Evolutionary conservation across 1,139 yeast species (phyloP), one percentile per base, ranked within the genome.

Genomic region (Nakaseomyces uthaithaninus): DNA sequence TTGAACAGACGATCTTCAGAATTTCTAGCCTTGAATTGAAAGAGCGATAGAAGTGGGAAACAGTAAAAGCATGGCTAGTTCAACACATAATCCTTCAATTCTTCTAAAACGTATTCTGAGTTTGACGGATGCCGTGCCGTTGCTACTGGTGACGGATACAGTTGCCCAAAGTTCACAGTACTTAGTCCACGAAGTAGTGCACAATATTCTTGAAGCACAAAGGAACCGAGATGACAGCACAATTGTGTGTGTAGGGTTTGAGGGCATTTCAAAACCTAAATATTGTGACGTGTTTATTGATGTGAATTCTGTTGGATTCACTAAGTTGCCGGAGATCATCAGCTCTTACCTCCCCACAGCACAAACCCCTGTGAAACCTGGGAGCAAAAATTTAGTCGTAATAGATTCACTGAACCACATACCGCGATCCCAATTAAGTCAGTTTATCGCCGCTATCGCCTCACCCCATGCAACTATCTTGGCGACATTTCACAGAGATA

Each of bases 381-480:
- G 30, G 9, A 49, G 42, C 18, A 48, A 48, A 42, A 41, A 38
- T 15, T 15, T 59, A 16, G 45, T 57, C 2, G 56, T 86, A 2
- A 65, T 86, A 4, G 95, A 87, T 57, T 74, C 89, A 0, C 65
- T 86, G 45, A 80, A 84, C 49, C 77, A 75, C 51, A 65, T 82
- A 5, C 59, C 71, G 0, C 58, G 64, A 8, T 67, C 65, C 3
- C 63, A 69, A 16, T 50, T 84, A 12, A 66, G 81, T 1, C 57
- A 57, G 18, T 78, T 83, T 50, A 63, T 85, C 22, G 62, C 79
- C 0, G 55, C 70, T 0, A 52, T 84, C 7, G 73, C 74, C n/a
- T 67, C 67, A 36, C 85, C 85, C 2, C 59, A 64, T 11, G 58
- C 71, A 3, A 67, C 78, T 0, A 58, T 87, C 0, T 60, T 80